phyloP scores from a whole-genome alignment of 176 grass and related monocot species.

The Cymbopogon citratus region DNA sequence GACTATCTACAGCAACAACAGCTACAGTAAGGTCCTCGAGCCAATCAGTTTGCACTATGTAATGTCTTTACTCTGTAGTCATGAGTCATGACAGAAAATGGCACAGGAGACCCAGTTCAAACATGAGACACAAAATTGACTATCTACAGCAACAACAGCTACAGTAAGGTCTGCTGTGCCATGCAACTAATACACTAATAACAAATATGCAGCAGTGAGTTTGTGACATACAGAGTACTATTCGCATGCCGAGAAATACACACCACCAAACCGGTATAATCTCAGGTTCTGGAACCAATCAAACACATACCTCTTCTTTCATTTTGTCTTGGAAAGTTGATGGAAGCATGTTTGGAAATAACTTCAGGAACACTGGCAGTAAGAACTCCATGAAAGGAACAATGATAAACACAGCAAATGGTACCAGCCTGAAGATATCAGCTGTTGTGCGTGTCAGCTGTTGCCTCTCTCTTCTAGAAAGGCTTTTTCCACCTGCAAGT shows the following conservation, averaged over 20 bases:
- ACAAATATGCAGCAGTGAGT: background rate
- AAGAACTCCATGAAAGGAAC: slow-evolving; percentile 98
- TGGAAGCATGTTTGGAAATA: slow-evolving; percentile 92
- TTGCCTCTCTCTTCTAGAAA: slow-evolving; percentile 74
- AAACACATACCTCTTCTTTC: slow-evolving; percentile 61
- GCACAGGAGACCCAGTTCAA: slow-evolving; percentile 19
- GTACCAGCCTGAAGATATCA: slow-evolving; percentile 87
- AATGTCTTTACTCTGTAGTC: background rate
- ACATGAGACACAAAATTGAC: background rate
- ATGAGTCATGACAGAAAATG: background rate
- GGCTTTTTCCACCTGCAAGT: slow-evolving; percentile 65
- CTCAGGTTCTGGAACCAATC: background rate
- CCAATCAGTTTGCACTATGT: background rate
- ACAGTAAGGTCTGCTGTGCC: background rate
- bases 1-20: background rate
- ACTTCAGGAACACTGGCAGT: slow-evolving; percentile 74
- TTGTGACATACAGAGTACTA: slow-evolving; percentile 5
- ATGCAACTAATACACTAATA: background rate
- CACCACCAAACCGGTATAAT: slow-evolving; percentile 8
- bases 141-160: background rate
- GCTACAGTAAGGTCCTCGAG: background rate
- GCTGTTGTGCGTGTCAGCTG: slow-evolving; percentile 70
- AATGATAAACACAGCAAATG: slow-evolving; percentile 81
- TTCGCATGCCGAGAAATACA: background rate
- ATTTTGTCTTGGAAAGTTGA: slow-evolving; percentile 93